phyloP scores from a whole-genome alignment of 805 yeast species.

The Nakazawaea wickerhamii region DNA sequence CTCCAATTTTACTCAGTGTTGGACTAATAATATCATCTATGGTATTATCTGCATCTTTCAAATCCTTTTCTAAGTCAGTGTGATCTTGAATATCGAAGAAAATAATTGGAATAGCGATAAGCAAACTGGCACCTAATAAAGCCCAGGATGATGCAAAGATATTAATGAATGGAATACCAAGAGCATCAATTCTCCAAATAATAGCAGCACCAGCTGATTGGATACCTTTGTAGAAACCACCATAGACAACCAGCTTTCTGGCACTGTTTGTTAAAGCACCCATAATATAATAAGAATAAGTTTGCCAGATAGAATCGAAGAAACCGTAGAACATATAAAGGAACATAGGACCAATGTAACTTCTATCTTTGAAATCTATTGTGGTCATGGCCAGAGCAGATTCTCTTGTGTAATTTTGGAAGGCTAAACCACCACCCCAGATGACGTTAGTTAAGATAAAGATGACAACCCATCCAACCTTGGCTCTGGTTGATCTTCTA shows the following conservation, averaged over 20 bases:
- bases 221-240: conserved; percentile 58
- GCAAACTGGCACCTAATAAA: conserved; percentile 39
- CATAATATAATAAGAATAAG: conserved; percentile 51
- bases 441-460: conserved; percentile 38
- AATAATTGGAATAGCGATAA: conserved; percentile 44
- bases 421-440: conserved; percentile 51
- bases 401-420: conserved; percentile 15
- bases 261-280: conserved; percentile 56
- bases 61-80: conserved; percentile 28
- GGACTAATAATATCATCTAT: conserved; percentile 15
- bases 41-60: conserved; percentile 16
- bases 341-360: conserved; percentile 55
- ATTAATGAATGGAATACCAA: conserved; percentile 29
- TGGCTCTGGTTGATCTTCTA: conserved; percentile 41
- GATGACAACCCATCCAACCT: conserved; percentile 37
- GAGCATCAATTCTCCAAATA: conserved; percentile 52
- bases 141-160: conserved; percentile 51
- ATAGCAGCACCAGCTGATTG: conserved; percentile 63
- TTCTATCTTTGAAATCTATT: conserved; percentile 41
- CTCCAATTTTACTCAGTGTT: conserved; percentile 4
- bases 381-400: conserved; percentile 23
- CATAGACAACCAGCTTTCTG: conserved; percentile 48
- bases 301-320: conserved; percentile 56
- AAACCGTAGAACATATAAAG: conserved; percentile 58
- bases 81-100: conserved; percentile 38